A percentile compares a stretch with the other conserved stretches of the same genome.
These are phyloP conservation scores for Boeremia exigua DNA, from an alignment of 2,329 filamentous ascomycete species.

Conservation along the genomic window DNA sequence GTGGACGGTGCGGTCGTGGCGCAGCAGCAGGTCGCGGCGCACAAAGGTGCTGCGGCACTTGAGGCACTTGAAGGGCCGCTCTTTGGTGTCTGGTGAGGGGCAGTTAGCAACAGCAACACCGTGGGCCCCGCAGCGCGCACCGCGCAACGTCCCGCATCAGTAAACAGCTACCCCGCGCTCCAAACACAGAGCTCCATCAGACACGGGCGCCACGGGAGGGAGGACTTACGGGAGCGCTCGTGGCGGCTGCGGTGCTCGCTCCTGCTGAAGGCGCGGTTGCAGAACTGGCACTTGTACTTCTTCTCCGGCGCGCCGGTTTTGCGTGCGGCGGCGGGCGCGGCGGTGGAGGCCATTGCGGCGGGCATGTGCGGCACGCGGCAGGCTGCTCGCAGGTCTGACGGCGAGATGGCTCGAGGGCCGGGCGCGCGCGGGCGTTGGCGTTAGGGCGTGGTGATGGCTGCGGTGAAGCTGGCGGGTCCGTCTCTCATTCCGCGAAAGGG, in stretches of 20 bases:
- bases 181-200: constrained; percentile 34
- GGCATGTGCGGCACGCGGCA: constrained; percentile 60
- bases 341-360: constrained; percentile 69
- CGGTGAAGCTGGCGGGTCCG: constrained; percentile 33
- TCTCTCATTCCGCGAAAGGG: constrained; percentile 39
- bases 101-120: constrained; percentile 38
- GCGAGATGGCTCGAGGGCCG: constrained; percentile 30
- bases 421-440: constrained; percentile 44
- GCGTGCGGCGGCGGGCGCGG: constrained; percentile 71
- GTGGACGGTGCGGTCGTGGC: constrained; percentile 97
- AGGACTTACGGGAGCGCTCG: constrained; percentile 92
- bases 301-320: constrained; percentile 84
- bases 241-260: constrained; percentile 97
- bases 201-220: constrained; percentile 11
- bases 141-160: constrained; percentile 43
- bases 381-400: constrained; percentile 4
- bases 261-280: constrained; percentile 94
- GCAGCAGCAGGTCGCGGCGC: constrained; percentile 90
- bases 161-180: constrained; percentile 38
- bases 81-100: constrained; percentile 82
- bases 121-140: constrained; percentile 41
- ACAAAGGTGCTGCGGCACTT: constrained; percentile 99
- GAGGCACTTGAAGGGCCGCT: constrained; percentile 97
- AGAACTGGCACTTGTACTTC: constrained; percentile 99
- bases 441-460: constrained; percentile 46